These are phyloP conservation scores for Salvia rosmarinus DNA, from an alignment of 257 asterid species.

Conservation along the genomic window DNA sequence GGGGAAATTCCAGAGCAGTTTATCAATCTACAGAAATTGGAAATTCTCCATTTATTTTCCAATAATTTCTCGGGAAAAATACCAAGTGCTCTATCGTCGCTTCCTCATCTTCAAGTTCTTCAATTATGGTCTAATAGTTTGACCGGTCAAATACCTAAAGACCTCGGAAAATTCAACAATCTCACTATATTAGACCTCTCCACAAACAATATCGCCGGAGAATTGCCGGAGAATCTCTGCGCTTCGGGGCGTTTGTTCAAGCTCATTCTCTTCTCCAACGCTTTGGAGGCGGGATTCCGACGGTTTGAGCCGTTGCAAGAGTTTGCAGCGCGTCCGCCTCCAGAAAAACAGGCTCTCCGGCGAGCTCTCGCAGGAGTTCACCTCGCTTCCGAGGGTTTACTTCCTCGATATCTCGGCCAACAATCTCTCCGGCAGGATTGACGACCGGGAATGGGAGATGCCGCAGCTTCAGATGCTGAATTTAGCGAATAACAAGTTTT, in stretches of 20 bases:
- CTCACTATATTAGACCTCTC: conserved; percentile 84
- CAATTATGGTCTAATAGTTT: conserved; percentile 78
- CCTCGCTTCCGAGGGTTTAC: conserved; percentile 64
- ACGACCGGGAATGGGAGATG: conserved; percentile 63
- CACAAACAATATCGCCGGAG: conserved; percentile 66
- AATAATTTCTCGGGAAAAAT: conserved; percentile 72
- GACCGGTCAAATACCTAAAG: conserved; percentile 63
- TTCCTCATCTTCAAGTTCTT: conserved; percentile 72
- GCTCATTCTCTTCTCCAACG: conserved; percentile 83
- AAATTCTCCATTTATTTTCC: conserved; percentile 76
- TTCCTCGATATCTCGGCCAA: conserved; percentile 71
- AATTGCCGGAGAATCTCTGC: conserved; percentile 66
- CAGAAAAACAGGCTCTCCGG: conserved; percentile 68
- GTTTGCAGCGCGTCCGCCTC: conserved; percentile 67
- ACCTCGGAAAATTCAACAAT: conserved; percentile 61
- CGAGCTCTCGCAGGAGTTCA: conserved; percentile 48
- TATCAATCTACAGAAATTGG: conserved; percentile 47
- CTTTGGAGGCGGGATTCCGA: conserved; percentile 61
- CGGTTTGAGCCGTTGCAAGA: conserved; percentile 57
- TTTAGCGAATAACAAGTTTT: conserved; percentile 58
- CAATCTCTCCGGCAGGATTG: conserved; percentile 54
- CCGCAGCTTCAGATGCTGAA: conserved; percentile 81
- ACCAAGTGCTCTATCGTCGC: conserved; percentile 55
- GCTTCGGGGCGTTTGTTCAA: conserved; percentile 52
- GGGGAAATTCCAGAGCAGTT: conserved; percentile 67